phyloP scores from a whole-genome alignment of 345 rosid genomes.

The Toxicodendron radicans region DNA sequence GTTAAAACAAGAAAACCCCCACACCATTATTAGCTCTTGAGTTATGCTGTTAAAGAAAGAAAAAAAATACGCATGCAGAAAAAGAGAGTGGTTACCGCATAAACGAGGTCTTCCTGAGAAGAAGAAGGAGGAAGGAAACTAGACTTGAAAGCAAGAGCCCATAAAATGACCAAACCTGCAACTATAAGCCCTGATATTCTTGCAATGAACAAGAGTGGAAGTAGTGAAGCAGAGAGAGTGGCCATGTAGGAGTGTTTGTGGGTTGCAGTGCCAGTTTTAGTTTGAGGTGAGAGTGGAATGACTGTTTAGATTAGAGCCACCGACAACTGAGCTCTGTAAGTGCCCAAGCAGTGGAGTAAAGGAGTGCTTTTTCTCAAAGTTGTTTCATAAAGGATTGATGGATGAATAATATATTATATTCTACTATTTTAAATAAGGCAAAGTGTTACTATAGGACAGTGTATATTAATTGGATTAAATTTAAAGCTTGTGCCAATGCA shows the following conservation, averaged over 20 bases:
- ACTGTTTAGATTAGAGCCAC: not conserved
- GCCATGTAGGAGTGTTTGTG: constrained; percentile 25
- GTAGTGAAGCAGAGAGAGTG: constrained; percentile 24
- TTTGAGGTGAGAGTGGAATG: not conserved
- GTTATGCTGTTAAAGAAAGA: not conserved
- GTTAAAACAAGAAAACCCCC: constrained; percentile 9
- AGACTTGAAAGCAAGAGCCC: constrained; percentile 67
- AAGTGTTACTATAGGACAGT: too few species aligned
- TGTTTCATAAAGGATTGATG: not conserved
- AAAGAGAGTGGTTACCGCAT: constrained; percentile 42
- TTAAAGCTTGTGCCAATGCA: too few species aligned
- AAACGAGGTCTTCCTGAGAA: constrained; percentile 55
- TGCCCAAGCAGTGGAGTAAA: not conserved
- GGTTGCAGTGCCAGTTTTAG: constrained; percentile 8
- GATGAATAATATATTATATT: too few species aligned
- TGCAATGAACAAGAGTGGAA: constrained; percentile 59
- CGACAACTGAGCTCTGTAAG: constrained; percentile 10
- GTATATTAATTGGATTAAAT: too few species aligned
- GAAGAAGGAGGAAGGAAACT: constrained; percentile 57
- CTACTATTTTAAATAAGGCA: too few species aligned
- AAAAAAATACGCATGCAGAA: not conserved
- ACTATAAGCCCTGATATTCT: constrained; percentile 61
- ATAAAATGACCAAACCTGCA: constrained; percentile 57
- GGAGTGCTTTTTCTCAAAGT: not conserved
- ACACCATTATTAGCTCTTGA: not conserved